A percentile compares a stretch with the other conserved stretches of the same genome.
phyloP scores from a whole-genome alignment of 129 eudicot species.

The Lactuca sativa region DNA sequence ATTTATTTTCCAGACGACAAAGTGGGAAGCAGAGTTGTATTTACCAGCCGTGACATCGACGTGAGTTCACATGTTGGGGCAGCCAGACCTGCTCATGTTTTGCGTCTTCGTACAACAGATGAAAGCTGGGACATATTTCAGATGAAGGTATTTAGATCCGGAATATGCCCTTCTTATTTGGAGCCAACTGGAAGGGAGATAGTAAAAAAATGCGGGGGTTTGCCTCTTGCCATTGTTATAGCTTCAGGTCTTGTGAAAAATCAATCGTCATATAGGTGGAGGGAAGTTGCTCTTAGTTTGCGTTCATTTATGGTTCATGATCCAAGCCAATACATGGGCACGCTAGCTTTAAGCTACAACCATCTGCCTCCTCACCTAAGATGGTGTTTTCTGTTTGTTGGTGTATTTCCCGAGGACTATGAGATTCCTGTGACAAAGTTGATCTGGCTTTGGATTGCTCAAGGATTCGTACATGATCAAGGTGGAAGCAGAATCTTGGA shows the following conservation, averaged over 20 bases:
- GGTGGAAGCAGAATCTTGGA: conserved; percentile 17
- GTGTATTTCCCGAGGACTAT: conserved; percentile 23
- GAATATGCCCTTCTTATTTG: conserved; percentile 16
- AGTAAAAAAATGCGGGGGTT: conserved; percentile 28
- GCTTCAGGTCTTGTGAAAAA: conserved; percentile 26
- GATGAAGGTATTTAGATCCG: conserved; percentile 3
- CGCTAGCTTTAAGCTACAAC: conserved; percentile 32
- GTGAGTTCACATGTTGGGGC: neutral
- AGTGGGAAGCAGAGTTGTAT: conserved; percentile 21
- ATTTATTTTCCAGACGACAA: conserved; percentile 31
- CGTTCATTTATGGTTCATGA: conserved; percentile 17
- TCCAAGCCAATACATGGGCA: conserved; percentile 24
- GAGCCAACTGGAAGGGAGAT: conserved; percentile 11
- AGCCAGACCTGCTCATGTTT: conserved; percentile 11
- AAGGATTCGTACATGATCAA: conserved; percentile 29
- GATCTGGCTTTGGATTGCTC: conserved; percentile 36
- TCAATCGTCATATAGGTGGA: neutral
- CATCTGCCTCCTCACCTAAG: conserved; percentile 25
- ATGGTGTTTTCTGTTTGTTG: conserved; percentile 34
- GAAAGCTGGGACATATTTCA: conserved; percentile 33
- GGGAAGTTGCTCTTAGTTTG: conserved; percentile 22
- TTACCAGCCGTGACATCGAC: conserved; percentile 17
- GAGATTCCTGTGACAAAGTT: conserved; percentile 23
- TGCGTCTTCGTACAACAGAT: conserved; percentile 6
- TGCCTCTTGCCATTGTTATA: conserved; percentile 33